Percentiles rank a stretch among this genome's conserved stretches.
These are phyloP conservation scores for Tilletiopsis washingtonensis DNA, from an alignment of 1,284 basidiomycete genomes.

Conservation along the genomic window DNA sequence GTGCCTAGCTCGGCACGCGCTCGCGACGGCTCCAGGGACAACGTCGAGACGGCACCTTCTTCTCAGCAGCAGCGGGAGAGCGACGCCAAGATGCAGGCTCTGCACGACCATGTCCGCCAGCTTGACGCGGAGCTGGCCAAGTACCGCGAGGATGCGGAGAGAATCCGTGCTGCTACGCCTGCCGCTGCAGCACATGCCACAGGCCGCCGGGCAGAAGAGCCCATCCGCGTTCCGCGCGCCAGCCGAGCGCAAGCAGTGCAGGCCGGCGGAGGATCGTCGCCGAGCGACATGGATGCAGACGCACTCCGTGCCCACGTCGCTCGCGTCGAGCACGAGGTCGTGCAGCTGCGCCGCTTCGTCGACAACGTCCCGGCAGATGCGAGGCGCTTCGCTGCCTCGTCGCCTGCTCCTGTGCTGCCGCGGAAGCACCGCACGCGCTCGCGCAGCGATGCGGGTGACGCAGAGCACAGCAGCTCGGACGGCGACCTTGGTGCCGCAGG, in stretches of 20 bases:
- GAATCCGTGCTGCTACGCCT: conserved; percentile 16
- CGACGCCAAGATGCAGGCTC: background rate
- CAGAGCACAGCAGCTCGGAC: background rate
- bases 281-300: background rate
- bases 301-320: background rate
- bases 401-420: no score
- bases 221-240: background rate
- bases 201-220: background rate
- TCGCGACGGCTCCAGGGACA: no score
- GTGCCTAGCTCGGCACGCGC: no score
- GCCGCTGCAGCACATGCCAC: background rate
- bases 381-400: background rate
- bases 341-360: background rate
- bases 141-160: conserved; percentile 16
- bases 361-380: background rate
- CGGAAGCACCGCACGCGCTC: background rate
- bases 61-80: background rate
- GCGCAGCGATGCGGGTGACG: background rate
- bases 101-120: background rate
- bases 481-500: background rate
- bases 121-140: conserved; percentile 22
- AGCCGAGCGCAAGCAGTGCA: background rate
- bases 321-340: conserved; percentile 1
- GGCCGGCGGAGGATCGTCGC: background rate
- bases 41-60: background rate